Percentiles rank a stretch among this genome's conserved stretches.
Conservation (phyloP, 1,284 basidiomycete species). For the Apiotrichum akiyoshidainum region DNA sequence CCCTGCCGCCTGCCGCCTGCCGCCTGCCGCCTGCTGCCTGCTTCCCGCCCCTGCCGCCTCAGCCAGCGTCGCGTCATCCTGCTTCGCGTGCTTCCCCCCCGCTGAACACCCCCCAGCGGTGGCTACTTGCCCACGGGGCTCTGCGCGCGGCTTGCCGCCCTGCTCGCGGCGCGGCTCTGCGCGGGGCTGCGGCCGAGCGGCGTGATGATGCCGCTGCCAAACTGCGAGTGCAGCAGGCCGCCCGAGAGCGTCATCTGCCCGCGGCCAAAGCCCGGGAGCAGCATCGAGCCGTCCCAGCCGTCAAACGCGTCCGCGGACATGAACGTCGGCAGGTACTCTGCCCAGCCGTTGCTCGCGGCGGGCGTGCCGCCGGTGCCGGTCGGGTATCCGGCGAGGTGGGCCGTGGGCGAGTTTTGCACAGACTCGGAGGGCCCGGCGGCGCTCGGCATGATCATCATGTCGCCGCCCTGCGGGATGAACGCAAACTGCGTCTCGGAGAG, state of each 20-base stretch:
- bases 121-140: slow-evolving; percentile 12
- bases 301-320: slow-evolving; percentile 49
- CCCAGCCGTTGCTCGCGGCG: slow-evolving; percentile 36
- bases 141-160: slow-evolving; percentile 20
- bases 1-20: no score
- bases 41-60: no score
- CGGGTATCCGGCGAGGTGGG: slow-evolving; percentile 10
- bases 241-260: slow-evolving; percentile 49
- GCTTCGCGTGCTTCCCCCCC: no score
- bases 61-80: no score
- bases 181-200: slow-evolving; percentile 28
- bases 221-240: slow-evolving; percentile 48
- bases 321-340: slow-evolving; percentile 46
- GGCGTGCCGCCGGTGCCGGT: slow-evolving; percentile 22
- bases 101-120: no score
- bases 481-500: slow-evolving; percentile 39
- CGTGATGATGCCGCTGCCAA: slow-evolving; percentile 50
- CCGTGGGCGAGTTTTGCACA: slow-evolving; percentile 38
- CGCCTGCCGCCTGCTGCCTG: no score
- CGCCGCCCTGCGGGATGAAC: slow-evolving; percentile 47
- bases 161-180: slow-evolving; percentile 15
- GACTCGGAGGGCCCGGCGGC: slow-evolving; percentile 44
- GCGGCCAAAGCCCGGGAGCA: slow-evolving; percentile 49
- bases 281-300: slow-evolving; percentile 49
- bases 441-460: slow-evolving; percentile 49